These are phyloP conservation scores for Populus euphratica DNA, from an alignment of 345 rosid genomes.

Conservation along the genomic window DNA sequence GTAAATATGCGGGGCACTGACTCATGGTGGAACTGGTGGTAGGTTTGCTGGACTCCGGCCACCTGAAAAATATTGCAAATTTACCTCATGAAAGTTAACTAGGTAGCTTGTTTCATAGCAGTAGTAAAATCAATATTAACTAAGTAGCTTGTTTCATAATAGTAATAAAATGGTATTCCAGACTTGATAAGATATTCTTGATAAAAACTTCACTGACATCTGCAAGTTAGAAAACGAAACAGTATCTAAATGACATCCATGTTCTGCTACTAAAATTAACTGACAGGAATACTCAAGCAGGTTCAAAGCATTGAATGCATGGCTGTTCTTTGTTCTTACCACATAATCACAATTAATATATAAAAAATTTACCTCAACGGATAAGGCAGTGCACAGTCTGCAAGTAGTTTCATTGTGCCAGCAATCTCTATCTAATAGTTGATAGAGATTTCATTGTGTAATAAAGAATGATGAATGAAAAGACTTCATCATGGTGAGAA, in stretches of 20 bases:
- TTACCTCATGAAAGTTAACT: not conserved
- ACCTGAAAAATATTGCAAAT: constrained; percentile 43
- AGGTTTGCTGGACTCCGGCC: constrained; percentile 77
- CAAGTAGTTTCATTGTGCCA: not conserved
- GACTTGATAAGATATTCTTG: not conserved
- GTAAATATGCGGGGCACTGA: constrained; percentile 58
- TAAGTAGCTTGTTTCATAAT: not conserved
- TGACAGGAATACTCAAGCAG: not conserved
- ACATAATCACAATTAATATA: too few species aligned
- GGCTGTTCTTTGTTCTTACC: not conserved
- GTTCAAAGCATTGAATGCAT: not conserved
- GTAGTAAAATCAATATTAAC: not conserved
- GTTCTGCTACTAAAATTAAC: not conserved
- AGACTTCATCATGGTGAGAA: not conserved
- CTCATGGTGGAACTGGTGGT: constrained; percentile 88
- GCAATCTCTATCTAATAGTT: not conserved
- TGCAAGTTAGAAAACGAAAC: not conserved
- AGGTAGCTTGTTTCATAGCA: not conserved
- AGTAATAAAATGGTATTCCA: not conserved
- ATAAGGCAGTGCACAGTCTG: not conserved
- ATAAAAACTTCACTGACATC: not conserved
- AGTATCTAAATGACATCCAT: not conserved
- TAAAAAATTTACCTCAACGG: not conserved
- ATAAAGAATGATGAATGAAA: not conserved
- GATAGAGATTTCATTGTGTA: not conserved